These are phyloP conservation scores for Pleodorina starrii DNA, from an alignment of 139 green algal species.

Conservation along the genomic window DNA sequence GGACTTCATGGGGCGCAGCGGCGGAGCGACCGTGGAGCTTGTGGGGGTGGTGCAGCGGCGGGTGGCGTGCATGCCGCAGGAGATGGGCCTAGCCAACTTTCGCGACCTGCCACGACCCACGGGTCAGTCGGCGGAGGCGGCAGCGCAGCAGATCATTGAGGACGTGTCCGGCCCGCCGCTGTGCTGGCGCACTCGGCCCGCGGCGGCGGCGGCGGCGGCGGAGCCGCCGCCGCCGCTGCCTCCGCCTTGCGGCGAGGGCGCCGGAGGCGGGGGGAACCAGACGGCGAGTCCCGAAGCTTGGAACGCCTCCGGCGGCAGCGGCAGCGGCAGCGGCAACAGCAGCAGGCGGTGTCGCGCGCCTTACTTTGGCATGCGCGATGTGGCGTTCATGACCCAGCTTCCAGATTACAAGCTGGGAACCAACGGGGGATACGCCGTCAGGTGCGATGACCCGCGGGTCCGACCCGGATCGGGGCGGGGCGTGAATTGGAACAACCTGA, in stretches of 20 bases:
- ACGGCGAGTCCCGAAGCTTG: too few relatives aligned
- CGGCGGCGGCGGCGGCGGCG: too few relatives aligned
- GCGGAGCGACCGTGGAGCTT: neutral
- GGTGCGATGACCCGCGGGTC: too few relatives aligned
- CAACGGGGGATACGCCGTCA: neutral
- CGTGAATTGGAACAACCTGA: too few relatives aligned
- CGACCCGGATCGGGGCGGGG: too few relatives aligned
- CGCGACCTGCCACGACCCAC: neutral
- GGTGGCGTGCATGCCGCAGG: neutral
- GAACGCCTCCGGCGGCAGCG: too few relatives aligned
- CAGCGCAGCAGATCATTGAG: neutral
- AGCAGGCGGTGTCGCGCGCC: neutral
- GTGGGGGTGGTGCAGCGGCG: neutral
- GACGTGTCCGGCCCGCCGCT: neutral
- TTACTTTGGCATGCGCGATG: neutral
- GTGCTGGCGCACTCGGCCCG: neutral
- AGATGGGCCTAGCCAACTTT: neutral
- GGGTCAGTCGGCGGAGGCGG: neutral
- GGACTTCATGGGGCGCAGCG: conserved; percentile 10
- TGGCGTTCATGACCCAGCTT: neutral
- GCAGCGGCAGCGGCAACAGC: too few relatives aligned
- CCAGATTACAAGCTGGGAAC: neutral
- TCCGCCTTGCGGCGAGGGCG: too few relatives aligned
- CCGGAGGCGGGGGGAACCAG: too few relatives aligned
- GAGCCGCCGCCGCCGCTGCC: too few relatives aligned